These are phyloP conservation scores for Suillus alpinus DNA, from an alignment of 768 basidiomycete genomes.

Conservation along the genomic window DNA sequence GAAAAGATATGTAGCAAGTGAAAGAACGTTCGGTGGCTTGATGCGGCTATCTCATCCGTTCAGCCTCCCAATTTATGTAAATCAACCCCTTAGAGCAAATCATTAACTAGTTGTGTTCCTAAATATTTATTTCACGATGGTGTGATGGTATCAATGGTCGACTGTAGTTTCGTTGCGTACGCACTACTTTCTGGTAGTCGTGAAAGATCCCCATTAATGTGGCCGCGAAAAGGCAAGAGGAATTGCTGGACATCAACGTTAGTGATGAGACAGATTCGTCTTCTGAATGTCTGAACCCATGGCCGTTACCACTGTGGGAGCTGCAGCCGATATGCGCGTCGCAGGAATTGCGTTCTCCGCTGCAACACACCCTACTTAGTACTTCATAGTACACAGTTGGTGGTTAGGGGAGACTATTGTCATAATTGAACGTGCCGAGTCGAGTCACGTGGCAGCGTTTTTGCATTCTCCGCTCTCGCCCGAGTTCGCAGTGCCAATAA, in stretches of 20 bases:
- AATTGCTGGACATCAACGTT: neutral
- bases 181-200: neutral
- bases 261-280: neutral
- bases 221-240: too few relatives aligned
- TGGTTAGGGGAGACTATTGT: neutral
- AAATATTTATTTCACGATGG: neutral
- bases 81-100: neutral
- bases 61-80: neutral
- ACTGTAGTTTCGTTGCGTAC: neutral
- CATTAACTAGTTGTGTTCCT: neutral
- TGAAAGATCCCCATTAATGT: neutral
- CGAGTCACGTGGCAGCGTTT: constrained; percentile 16
- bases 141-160: neutral
- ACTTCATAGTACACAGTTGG: neutral
- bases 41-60: neutral
- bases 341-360: neutral
- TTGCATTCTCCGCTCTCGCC: constrained; percentile 6
- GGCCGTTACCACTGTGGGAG: neutral
- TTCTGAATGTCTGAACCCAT: neutral
- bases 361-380: neutral
- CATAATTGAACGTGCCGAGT: neutral
- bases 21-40: neutral
- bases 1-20: neutral
- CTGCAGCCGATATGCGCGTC: neutral
- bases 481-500: neutral